A percentile compares a stretch with the other conserved stretches of the same genome.
phyloP scores from a whole-genome alignment of 495 filamentous ascomycete genomes.

The Cudoniella acicularis region DNA sequence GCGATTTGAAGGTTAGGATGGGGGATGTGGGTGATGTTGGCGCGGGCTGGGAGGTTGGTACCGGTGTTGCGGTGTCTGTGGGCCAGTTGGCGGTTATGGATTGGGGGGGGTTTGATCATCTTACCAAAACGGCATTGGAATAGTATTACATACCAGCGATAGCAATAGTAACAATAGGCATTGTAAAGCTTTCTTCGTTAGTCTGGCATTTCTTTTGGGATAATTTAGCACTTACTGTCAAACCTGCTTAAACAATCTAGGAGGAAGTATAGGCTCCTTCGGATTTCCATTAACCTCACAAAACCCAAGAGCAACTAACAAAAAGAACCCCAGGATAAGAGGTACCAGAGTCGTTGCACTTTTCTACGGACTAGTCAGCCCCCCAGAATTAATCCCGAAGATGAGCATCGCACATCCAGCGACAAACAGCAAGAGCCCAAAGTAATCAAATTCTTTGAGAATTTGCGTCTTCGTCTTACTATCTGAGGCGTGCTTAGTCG shows the following conservation, averaged over 20 bases:
- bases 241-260: conserved; percentile 34
- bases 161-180: conserved; percentile 26
- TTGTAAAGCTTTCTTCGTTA: conserved; percentile 25
- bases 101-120: conserved; percentile 2
- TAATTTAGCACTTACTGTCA: conserved; percentile 4
- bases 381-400: conserved; percentile 20
- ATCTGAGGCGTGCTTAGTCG: neutral
- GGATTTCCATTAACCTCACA: conserved; percentile 25
- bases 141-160: conserved; percentile 41
- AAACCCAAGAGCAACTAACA: conserved; percentile 4
- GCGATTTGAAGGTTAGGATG: conserved; percentile 7
- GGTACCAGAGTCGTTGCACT: conserved; percentile 2
- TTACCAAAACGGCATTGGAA: conserved; percentile 31
- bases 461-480: conserved; percentile 9
- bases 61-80: conserved; percentile 14
- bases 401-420: conserved; percentile 36
- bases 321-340: conserved; percentile 3
- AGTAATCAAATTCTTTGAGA: conserved; percentile 35
- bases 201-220: neutral
- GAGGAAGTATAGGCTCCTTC: conserved; percentile 34
- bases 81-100: conserved; percentile 3
- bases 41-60: conserved; percentile 12
- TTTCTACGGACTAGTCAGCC: neutral
- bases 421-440: conserved; percentile 26
- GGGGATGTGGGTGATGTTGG: conserved; percentile 21